phyloP scores from a whole-genome alignment of 257 asterid species.

The Solanum bukasovii region DNA sequence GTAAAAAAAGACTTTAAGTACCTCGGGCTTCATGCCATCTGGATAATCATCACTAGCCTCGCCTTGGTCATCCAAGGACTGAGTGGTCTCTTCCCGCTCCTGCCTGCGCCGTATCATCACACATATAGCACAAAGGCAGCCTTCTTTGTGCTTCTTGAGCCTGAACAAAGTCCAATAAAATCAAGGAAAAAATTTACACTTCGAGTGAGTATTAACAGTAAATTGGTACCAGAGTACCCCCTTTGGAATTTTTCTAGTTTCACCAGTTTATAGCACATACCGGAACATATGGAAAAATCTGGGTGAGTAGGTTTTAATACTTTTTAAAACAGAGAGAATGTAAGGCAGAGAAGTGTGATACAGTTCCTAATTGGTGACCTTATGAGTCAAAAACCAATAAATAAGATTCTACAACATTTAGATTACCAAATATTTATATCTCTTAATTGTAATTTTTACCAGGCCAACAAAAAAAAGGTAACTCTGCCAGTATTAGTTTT shows the following conservation, averaged over 20 bases:
- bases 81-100: slow-evolving; percentile 81
- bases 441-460: not conserved
- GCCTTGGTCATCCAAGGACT: slow-evolving; percentile 41
- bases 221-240: not conserved
- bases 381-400: not conserved
- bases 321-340: not conserved
- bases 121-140: slow-evolving; percentile 94
- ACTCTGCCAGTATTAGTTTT: not conserved
- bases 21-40: slow-evolving; percentile 59
- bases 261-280: not conserved
- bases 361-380: not conserved
- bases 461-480: not conserved
- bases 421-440: not conserved
- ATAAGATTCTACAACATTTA: not conserved
- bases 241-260: not conserved
- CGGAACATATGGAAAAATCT: not conserved
- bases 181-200: not conserved
- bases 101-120: slow-evolving; percentile 96
- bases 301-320: not conserved
- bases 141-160: slow-evolving; percentile 92
- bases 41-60: slow-evolving; percentile 66
- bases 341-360: not conserved
- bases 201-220: not conserved
- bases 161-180: slow-evolving; percentile 24
- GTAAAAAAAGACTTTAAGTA: not conserved